Percentiles rank a stretch among this genome's conserved stretches.
Conservation (phyloP, 2,329 filamentous ascomycete species). For the Myriangium duriaei region DNA sequence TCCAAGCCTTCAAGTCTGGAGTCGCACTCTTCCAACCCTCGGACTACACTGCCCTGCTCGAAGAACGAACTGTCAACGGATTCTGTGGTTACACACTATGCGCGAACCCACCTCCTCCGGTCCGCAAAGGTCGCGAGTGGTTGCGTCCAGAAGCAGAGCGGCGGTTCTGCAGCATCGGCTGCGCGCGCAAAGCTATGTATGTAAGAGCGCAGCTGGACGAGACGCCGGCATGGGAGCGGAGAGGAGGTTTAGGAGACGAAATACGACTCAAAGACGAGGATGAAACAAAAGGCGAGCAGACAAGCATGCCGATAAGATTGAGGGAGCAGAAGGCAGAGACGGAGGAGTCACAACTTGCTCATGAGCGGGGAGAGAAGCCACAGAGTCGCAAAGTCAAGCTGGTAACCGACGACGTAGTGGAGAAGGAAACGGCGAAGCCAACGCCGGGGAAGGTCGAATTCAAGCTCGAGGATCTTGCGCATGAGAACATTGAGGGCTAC, state of each 20-base stretch:
- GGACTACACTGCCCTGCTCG: constrained; percentile 80
- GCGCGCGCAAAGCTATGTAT: constrained; percentile 68
- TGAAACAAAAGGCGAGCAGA: neutral
- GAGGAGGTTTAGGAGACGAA: constrained; percentile 28
- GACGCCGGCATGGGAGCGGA: constrained; percentile 73
- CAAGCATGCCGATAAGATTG: constrained; percentile 1
- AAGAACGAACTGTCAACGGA: constrained; percentile 74
- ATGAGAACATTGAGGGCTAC: constrained; percentile 7
- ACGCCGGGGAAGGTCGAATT: neutral
- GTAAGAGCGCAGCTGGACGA: constrained; percentile 80
- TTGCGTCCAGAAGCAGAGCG: constrained; percentile 64
- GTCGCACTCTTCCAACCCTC: constrained; percentile 67
- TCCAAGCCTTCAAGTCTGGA: constrained; percentile 50
- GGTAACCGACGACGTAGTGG: constrained; percentile 6
- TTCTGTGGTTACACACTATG: constrained; percentile 81
- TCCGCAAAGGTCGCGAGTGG: constrained; percentile 41
- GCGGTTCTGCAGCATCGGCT: constrained; percentile 75
- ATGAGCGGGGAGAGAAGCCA: constrained; percentile 2
- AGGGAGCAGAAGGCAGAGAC: neutral
- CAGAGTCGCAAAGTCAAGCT: constrained; percentile 2
- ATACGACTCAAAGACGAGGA: constrained; percentile 4
- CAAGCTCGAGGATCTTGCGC: constrained; percentile 1
- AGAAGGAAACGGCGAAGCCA: constrained; percentile 1
- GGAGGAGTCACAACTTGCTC: neutral
- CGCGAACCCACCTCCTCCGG: constrained; percentile 42